Evolutionary conservation across 225 moss, liverwort and hornwort genomes (phyloP), one percentile per base, ranked within the genome.

Genomic region (Physcomitrium patens): DNA sequence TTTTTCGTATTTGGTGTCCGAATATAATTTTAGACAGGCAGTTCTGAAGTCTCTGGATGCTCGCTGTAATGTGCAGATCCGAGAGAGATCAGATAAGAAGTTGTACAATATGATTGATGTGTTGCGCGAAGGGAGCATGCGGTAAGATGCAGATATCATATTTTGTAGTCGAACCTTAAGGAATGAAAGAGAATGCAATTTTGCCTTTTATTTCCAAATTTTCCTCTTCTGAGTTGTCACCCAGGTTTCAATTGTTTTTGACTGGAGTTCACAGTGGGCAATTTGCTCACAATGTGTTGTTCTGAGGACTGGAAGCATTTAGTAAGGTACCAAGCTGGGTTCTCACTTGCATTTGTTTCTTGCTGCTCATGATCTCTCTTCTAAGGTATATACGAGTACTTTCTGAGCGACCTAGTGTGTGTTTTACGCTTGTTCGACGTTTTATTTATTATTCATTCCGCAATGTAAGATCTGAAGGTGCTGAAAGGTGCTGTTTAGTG

Each of bases 81-180:
- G 83, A 62, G 89, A 93, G 66, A 71, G 78, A 54, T 73, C 89
- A 55, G 89, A 89, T 60, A 85, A 84, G 79, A 91, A 85, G 72
- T 63, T 94, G 23, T 99, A 89, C 57, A 82, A 89, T 57, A 99
- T 99, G 97, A 92, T 99, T 77, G 97, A 99, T 80, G 97, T 99
- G 63, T 85, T 99, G 63, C 88, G 89, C 23, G 97, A 93, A 75
- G 97, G 97, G 49, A 91, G 76, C 64, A 97, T 97, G 97, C 83
- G 94, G 67, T 94, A 80, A 31, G 16, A 71, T 68, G 18, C 27
- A 43, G 64, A 64, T 51, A 41, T 69, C 63, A 52, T 18, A 37
- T 73, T 60, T 13, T 24, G 24, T 53, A 37, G 6, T 24, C 72
- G 44, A 66, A 14, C 5, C 44, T 53, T 45, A 61, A 24, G n/a